phyloP scores from a whole-genome alignment of 768 basidiomycete genomes.

The Tulasnella sp. region DNA sequence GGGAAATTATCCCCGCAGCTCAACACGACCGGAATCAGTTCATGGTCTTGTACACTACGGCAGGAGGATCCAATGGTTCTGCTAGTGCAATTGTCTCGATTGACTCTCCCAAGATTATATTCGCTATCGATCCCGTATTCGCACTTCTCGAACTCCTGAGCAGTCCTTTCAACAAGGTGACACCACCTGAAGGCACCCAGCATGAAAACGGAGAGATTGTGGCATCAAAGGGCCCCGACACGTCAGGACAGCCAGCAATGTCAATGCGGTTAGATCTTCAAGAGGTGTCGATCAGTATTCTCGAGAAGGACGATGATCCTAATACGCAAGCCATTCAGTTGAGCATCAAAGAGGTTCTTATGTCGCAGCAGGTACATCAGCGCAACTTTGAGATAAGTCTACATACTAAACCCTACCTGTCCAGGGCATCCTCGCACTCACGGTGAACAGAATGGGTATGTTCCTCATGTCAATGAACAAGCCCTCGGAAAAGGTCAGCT shows the following conservation, averaged over 20 bases:
- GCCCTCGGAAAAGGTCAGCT: slow-evolving; percentile 70
- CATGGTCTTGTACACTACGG: slow-evolving; percentile 80
- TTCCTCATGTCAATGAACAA: slow-evolving; percentile 82
- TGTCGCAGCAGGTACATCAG: slow-evolving; percentile 71
- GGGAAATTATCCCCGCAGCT: slow-evolving; percentile 90
- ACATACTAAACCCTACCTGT: neutral
- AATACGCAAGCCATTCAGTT: slow-evolving; percentile 81
- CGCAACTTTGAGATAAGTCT: neutral
- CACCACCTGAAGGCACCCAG: slow-evolving; percentile 18
- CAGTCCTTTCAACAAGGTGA: slow-evolving; percentile 35
- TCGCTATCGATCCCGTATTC: slow-evolving; percentile 84
- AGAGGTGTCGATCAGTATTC: slow-evolving; percentile 74
- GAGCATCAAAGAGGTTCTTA: slow-evolving; percentile 67
- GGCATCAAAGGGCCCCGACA: too few relatives aligned
- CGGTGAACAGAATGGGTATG: slow-evolving; percentile 78
- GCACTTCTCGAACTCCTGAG: slow-evolving; percentile 78
- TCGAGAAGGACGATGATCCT: slow-evolving; percentile 70
- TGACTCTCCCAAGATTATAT: slow-evolving; percentile 86
- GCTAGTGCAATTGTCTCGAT: slow-evolving; percentile 75
- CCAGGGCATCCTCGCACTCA: slow-evolving; percentile 73
- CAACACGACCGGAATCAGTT: slow-evolving; percentile 82
- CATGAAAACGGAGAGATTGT: neutral
- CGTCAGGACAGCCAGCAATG: slow-evolving; percentile 25
- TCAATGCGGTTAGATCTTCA: slow-evolving; percentile 76
- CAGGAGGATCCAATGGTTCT: slow-evolving; percentile 29